Percentiles rank a stretch among this genome's conserved stretches.
Conservation (phyloP, 2,329 filamentous ascomycete species). For the Penicillium carneum region DNA sequence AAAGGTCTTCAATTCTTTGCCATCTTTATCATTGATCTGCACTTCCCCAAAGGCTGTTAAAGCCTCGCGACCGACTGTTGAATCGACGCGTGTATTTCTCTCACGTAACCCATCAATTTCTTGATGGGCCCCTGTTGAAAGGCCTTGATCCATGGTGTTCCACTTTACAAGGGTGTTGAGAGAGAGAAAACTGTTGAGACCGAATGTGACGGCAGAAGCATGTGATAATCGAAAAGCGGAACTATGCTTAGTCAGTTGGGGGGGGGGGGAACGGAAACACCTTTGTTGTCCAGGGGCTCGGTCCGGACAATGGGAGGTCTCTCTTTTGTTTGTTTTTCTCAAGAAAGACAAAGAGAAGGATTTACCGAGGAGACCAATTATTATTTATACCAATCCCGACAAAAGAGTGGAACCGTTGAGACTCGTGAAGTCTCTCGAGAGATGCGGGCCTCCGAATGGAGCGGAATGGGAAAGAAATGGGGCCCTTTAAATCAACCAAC, state of each 20-base stretch:
- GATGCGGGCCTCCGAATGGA: constrained; percentile 36
- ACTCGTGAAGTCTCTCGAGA: constrained; percentile 15
- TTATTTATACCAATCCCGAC: constrained; percentile 28
- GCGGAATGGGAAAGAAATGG: constrained; percentile 38
- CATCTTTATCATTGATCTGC: constrained; percentile 57
- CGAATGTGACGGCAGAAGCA: constrained; percentile 34
- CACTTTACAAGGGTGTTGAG: constrained; percentile 28
- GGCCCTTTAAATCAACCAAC: constrained; percentile 14
- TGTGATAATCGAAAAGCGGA: constrained; percentile 33
- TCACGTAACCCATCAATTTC: constrained; percentile 56
- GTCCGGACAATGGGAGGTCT: constrained; percentile 3
- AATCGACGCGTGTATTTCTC: constrained; percentile 53
- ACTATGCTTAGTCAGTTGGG: constrained; percentile 26
- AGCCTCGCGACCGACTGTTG: constrained; percentile 58
- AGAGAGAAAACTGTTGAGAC: constrained; percentile 32
- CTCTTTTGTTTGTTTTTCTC: background rate
- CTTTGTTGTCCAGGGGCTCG: background rate
- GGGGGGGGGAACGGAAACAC: background rate
- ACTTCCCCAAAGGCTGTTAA: constrained; percentile 41
- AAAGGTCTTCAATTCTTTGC: constrained; percentile 77
- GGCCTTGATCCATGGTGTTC: constrained; percentile 48
- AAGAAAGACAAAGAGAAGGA: constrained; percentile 11
- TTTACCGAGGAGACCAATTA: constrained; percentile 1
- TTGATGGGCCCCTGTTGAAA: constrained; percentile 48
- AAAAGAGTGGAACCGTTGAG: constrained; percentile 23